Conservation (phyloP, 331 rosid genomes). For the Pyracantha coccinea region DNA sequence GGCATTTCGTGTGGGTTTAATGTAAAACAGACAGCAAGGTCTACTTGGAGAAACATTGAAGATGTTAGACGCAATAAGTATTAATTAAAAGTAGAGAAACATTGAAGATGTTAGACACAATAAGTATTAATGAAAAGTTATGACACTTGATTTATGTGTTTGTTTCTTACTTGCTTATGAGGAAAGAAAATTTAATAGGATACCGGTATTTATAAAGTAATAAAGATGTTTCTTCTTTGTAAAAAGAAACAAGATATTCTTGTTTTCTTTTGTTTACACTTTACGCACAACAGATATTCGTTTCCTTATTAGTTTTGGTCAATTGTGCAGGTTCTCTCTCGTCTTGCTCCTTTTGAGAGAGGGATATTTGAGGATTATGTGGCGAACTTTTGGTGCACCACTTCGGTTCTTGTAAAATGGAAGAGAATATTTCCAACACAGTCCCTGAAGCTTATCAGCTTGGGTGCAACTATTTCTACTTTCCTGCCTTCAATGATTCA, state of each 20-base stretch:
- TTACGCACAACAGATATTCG: not conserved
- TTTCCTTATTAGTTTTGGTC: constrained; percentile 13
- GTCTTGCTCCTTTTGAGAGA: constrained; percentile 92
- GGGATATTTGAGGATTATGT: constrained; percentile 94
- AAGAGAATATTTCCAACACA: constrained; percentile 63
- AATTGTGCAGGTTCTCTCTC: constrained; percentile 57
- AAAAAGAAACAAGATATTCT: not conserved
- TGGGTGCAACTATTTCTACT: constrained; percentile 54
- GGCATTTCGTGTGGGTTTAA: not conserved
- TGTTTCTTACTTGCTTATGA: not conserved
- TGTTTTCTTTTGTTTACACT: not conserved
- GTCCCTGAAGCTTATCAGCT: constrained; percentile 61
- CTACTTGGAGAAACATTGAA: not conserved
- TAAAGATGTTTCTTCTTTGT: not conserved
- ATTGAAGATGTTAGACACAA: too few relatives aligned
- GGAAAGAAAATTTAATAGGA: not conserved
- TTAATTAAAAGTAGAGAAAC: not conserved
- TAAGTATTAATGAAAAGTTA: too few relatives aligned
- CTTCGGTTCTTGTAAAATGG: constrained; percentile 84
- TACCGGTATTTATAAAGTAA: not conserved
- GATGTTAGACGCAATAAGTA: not conserved
- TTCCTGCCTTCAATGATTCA: constrained; percentile 87
- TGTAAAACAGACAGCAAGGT: not conserved
- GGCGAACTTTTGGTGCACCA: constrained; percentile 94
- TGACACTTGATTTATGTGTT: not conserved